Base-by-base conservation (phyloP, 2,329 filamentous ascomycete species). In the Madurella mycetomatis region DNA sequence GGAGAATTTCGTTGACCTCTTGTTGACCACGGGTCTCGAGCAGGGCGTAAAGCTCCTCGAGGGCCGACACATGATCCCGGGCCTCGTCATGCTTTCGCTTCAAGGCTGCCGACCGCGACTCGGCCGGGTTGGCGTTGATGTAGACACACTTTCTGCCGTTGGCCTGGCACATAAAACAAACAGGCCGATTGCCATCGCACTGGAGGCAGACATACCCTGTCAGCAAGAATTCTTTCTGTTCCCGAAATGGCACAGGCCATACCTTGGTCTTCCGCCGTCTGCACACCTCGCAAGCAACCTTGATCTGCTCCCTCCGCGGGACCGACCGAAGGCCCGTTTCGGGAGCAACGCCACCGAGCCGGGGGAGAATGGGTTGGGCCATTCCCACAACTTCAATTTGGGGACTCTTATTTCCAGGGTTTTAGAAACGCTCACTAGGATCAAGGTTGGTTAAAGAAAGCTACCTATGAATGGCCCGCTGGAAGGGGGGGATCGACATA, bases 21-120 rank as follows among this genome's bases (percentile, higher is more conserved):
- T 41, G 11, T 12, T 31, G 17, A 34, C 34, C 41, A 1, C 52
- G 46, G 17, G 46, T 54, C 32, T 19, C 25, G 18, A 54, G 41
- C n/a, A 54, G 40, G 1, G 15, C n/a, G 25, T 41, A 54, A n/a
- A 54, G 41, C 25, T 54, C 41, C 52, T 54, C 52, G 34, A 46
- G 39, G n/a, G 9, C 25, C 11, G 47, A 46, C 37, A 54, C 12
- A n/a, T 46, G 52, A 18, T 48, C 45, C n/a, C 43, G 45, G 15
- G 31, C 39, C 18, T 53, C 51, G 45, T 18, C 45, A 17, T 17
- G 44, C 15, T 53, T 53, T 5, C 51, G 51, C 37, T 53, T 53
- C 17, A 49, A 43, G 17, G 45, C 51, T 15, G 51, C 34, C 12
- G 51, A 30, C 13, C 45, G 45, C 12, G 45, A 31, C 41, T 53